Evolutionary conservation across 192 early-diverging fungal genomes (phyloP), one percentile per base, ranked within the genome.

Genomic region (Umbelopsis sp.): DNA sequence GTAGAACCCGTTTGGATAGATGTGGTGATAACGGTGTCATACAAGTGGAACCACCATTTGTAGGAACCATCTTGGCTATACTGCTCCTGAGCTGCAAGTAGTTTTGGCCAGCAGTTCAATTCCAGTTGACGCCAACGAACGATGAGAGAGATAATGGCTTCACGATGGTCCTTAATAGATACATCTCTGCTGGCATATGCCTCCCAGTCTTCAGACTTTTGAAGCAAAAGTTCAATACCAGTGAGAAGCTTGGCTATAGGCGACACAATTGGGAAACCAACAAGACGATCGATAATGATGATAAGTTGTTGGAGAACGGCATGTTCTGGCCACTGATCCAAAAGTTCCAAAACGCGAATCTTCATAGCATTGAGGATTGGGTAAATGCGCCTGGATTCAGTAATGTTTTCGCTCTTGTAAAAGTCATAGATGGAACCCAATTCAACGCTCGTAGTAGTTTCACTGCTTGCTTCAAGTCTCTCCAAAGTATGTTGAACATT

Each of bases 161-260:
- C 87, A 65, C 91, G 87, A 45, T 90, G 84, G 32, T 78, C 73
- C 44, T 90, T 86, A 34, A 98, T 70, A 9, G 95, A 94, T 26
- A 92, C 89, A 24, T 94, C 91, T 20, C 86, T 80, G 70, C 89
- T 89, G 11, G 96, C 95, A 69, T 94, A 95, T 16, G 87, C 78
- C 79, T 98, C 89, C 98, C 98, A 99, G 75, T 98, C 96, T 78
- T 96, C 90, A 20, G 93, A 93, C 56, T 95, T 94, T 69, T 89
- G 85, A 21, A 98, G 77, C 20, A 99, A 81, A 65, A 94, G 75
- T 78, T 99, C 98, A 65, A 98, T 65, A 34, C 93, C 96, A 7
- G 95, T 90, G 38, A 99, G 72, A 24, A 97, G 85, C 81, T 96
- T 96, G 74, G 96, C 93, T 45, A 97, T 77, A 1, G 98, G 95